Evolutionary conservation across 2,329 filamentous ascomycete species (phyloP).

Genomic region (Aspergillus tubingensis): DNA sequence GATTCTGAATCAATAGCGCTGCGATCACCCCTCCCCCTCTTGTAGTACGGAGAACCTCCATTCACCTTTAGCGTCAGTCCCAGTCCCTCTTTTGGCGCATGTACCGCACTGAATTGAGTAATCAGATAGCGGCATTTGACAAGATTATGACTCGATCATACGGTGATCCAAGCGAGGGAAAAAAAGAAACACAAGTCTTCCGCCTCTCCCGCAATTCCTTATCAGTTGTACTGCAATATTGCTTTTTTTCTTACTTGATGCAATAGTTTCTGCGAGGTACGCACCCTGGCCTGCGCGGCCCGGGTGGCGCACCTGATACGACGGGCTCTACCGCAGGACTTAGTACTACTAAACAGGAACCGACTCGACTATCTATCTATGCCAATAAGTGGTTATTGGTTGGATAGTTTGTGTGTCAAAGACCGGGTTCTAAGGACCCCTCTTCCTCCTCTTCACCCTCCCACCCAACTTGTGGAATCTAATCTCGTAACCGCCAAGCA

Average conservation of each 20-base stretch:
- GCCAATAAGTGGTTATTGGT: no score
- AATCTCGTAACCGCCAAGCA: not conserved
- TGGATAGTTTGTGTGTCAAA: no score
- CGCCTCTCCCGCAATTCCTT: not conserved
- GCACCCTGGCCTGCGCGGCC: not conserved
- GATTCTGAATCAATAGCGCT: not conserved
- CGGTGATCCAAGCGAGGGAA: conserved; percentile 1
- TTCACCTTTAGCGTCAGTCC: not conserved
- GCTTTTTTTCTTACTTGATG: not conserved
- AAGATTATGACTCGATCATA: conserved; percentile 3
- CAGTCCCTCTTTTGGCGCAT: not conserved
- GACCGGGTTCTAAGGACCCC: no score
- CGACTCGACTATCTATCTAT: no score
- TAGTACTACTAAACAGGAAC: no score
- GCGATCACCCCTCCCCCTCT: not conserved
- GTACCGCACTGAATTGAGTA: not conserved
- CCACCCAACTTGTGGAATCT: not conserved
- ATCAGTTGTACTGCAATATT: not conserved
- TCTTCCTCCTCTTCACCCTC: no score
- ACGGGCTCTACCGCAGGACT: not conserved
- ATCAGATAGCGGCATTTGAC: not conserved
- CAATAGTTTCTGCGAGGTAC: not conserved
- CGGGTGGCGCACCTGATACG: conserved; percentile 7
- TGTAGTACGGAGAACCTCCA: not conserved
- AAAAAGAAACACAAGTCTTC: not conserved